Evolutionary conservation across 805 yeast genomes (phyloP), one percentile per base, ranked within the genome.

Genomic region (Scheffersomyces amazonensis): DNA sequence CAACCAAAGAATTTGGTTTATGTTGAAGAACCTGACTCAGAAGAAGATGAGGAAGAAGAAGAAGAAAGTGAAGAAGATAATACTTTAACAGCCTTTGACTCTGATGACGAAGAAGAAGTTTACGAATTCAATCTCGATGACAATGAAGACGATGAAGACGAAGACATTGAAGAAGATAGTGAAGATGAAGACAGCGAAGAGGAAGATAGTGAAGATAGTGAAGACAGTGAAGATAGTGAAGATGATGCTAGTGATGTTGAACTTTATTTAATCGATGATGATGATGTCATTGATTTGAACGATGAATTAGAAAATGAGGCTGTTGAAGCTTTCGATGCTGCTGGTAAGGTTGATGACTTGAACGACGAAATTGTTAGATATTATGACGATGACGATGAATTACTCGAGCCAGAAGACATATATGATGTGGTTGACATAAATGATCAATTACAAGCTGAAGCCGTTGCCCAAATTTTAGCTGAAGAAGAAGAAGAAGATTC

Each of bases 11-110:
- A 55, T 23, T 52, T 49, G 30, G 71, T 64, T n/a, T 67, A 52
- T 41, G 68, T 69, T 23, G 75, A 69, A 54, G 75, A 69, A 48
- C 73, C 75, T 21, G 64, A 58, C 32, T 58, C 65, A 35, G 69
- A 63, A 25, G 53, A 54, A 13, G 67, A 58, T 33, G 43, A 41
- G 17, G 54, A 44, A 24, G 50, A 43, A 11, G 49, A 52, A 23
- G 58, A 51, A 20, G 58, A 52, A 28, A 46, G 44, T 35, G 44
- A 36, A 18, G 47, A 44, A 29, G 42, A 32, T 15, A 32, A 22
- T 50, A 15, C 6, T 24, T 8, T 47, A 3, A 42, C 21, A 17
- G 43, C 50, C 8, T 46, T 44, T 27, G 43, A 31, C n/a, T 50
- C 48, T 15, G 43, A 43, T 15, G 41, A 40, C 18, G 30, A 34